phyloP scores from a whole-genome alignment of 306 rosid species.

The Prunus mira region DNA sequence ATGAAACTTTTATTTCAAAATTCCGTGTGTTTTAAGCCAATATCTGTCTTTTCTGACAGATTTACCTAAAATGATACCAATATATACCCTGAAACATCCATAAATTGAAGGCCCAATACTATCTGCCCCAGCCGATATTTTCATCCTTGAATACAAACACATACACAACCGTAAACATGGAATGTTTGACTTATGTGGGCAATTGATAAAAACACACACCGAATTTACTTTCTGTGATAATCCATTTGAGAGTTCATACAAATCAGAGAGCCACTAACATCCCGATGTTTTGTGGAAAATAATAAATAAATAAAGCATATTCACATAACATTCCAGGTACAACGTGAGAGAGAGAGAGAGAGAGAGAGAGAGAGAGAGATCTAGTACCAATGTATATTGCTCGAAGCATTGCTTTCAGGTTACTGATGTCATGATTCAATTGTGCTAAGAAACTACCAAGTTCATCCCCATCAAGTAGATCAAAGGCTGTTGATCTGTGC shows the following conservation, averaged over 20 bases:
- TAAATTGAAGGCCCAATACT: no score
- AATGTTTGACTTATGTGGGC: not conserved
- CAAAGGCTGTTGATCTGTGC: conserved; percentile 76
- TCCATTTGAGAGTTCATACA: not conserved
- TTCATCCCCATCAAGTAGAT: conserved; percentile 73
- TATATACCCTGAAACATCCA: no score
- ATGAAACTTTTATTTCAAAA: no score
- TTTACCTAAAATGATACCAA: no score
- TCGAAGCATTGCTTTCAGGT: conserved; percentile 94
- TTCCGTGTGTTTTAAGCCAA: no score
- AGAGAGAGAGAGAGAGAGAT: conserved; percentile 11
- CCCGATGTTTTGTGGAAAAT: not conserved
- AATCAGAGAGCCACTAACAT: not conserved
- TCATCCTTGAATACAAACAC: not conserved
- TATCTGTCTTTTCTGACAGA: no score
- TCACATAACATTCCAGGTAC: not conserved
- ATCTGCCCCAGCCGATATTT: no score
- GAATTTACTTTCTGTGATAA: not conserved
- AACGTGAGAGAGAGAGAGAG: not conserved
- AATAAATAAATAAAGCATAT: not conserved
- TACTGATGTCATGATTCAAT: conserved; percentile 63
- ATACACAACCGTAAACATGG: not conserved
- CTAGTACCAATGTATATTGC: conserved; percentile 84
- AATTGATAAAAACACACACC: not conserved
- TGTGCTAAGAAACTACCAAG: conserved; percentile 69